phyloP scores from a whole-genome alignment of 1,284 basidiomycete species.

The Mycena citricolor region DNA sequence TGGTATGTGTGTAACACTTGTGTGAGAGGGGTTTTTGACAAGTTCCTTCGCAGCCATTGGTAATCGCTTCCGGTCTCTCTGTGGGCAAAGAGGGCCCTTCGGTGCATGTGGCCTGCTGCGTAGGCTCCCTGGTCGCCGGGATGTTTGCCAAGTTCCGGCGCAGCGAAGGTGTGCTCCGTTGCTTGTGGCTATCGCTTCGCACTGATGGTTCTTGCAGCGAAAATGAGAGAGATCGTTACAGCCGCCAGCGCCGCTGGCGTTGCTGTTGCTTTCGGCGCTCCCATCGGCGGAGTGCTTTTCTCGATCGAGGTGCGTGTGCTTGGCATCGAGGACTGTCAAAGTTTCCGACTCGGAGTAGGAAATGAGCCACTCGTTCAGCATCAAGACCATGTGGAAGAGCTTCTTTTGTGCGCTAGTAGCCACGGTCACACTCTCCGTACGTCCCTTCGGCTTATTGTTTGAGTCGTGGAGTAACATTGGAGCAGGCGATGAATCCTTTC shows the following conservation, averaged over 20 bases:
- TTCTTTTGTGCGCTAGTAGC: slow-evolving; percentile 97
- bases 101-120: slow-evolving; percentile 95
- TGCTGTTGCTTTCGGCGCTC: slow-evolving; percentile 96
- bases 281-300: slow-evolving; percentile 97
- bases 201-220: slow-evolving; percentile 51
- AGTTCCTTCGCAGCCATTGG: slow-evolving; percentile 68
- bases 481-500: slow-evolving; percentile 95
- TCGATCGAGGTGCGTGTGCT: slow-evolving; percentile 64
- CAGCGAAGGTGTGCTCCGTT: slow-evolving; percentile 59
- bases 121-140: slow-evolving; percentile 86
- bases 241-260: slow-evolving; percentile 97
- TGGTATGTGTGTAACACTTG: slow-evolving; percentile 53
- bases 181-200: slow-evolving; percentile 1
- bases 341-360: slow-evolving; percentile 54
- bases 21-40: slow-evolving; percentile 2
- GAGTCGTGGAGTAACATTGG: slow-evolving; percentile 8
- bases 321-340: slow-evolving; percentile 4
- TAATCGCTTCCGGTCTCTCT: slow-evolving; percentile 96
- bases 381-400: slow-evolving; percentile 97
- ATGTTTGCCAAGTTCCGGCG: slow-evolving; percentile 81
- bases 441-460: slow-evolving; percentile 33
- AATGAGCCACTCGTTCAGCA: slow-evolving; percentile 97
- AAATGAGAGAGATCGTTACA: slow-evolving; percentile 94
- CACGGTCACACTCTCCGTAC: slow-evolving; percentile 90
- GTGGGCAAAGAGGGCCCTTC: slow-evolving; percentile 99